These are phyloP conservation scores for Turritis glabra DNA, from an alignment of 345 rosid species.

Conservation along the genomic window DNA sequence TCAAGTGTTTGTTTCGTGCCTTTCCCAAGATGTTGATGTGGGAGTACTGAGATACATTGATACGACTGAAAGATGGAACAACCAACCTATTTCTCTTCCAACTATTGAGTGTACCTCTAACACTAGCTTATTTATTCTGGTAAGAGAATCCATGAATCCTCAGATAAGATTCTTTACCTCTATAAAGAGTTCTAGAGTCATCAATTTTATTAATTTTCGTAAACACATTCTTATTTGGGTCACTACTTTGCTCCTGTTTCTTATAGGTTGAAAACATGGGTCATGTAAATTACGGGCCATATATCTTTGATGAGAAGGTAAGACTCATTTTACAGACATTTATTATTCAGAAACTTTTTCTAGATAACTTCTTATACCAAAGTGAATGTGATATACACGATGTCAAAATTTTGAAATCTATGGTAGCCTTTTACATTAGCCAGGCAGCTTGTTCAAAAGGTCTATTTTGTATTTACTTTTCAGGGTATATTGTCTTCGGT, in stretches of 20 bases:
- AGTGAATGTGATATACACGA: neutral
- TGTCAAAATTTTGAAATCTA: neutral
- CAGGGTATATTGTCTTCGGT: constrained; percentile 87
- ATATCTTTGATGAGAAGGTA: constrained; percentile 86
- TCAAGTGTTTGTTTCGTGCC: constrained; percentile 72
- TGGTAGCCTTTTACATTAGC: neutral
- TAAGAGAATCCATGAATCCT: constrained; percentile 31
- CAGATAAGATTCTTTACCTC: neutral
- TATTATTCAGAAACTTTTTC: neutral
- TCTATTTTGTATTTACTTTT: neutral
- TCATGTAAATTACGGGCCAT: constrained; percentile 77
- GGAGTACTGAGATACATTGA: constrained; percentile 56
- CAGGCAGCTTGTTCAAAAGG: neutral
- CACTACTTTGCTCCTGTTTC: constrained; percentile 5
- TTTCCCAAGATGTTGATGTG: constrained; percentile 39
- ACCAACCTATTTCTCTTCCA: constrained; percentile 60
- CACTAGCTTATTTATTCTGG: constrained; percentile 70
- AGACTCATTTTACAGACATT: neutral
- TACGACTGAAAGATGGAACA: constrained; percentile 75
- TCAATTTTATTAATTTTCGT: neutral
- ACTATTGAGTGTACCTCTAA: constrained; percentile 52
- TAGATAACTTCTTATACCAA: neutral
- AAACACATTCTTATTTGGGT: neutral
- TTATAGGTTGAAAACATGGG: constrained; percentile 96
- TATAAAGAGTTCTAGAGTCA: neutral